Conservation (phyloP, 1,284 basidiomycete species). For the Microstroma glucosiphilum region DNA sequence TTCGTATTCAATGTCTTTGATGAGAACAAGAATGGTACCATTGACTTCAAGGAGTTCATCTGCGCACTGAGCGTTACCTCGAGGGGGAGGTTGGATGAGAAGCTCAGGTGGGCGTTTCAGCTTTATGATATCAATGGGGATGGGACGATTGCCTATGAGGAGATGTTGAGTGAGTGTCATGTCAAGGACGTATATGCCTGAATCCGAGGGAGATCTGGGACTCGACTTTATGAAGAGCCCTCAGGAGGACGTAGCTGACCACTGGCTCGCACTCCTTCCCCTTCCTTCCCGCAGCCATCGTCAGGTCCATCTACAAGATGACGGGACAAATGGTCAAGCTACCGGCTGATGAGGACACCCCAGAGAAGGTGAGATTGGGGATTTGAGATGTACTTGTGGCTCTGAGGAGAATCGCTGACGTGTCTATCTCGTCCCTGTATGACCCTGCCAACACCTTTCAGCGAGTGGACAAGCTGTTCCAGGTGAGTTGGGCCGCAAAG, state of each 20-base stretch:
- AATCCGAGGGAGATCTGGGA: no score
- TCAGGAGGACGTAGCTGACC: no score
- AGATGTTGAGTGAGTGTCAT: constrained; percentile 66
- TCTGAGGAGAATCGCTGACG: no score
- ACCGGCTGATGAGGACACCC: constrained; percentile 94
- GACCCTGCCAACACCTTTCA: not conserved
- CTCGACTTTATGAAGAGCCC: no score
- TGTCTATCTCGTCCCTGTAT: not conserved
- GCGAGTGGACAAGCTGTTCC: constrained; percentile 50
- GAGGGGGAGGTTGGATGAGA: constrained; percentile 89
- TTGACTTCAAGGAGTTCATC: constrained; percentile 73
- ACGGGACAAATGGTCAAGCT: constrained; percentile 94
- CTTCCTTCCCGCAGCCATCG: constrained; percentile 34
- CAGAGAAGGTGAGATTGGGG: constrained; percentile 72
- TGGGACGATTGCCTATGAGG: constrained; percentile 91
- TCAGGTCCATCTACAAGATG: constrained; percentile 50
- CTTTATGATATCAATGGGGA: constrained; percentile 76
- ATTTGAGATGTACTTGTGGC: not conserved
- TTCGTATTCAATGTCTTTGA: constrained; percentile 80
- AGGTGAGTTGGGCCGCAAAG: no score
- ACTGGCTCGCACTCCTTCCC: not conserved
- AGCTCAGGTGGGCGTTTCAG: constrained; percentile 99
- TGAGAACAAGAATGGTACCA: constrained; percentile 49
- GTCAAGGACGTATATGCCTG: no score
- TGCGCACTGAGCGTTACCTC: constrained; percentile 92